Conservation (phyloP, 352 stramenopile genomes). For the Stramenopiles sp. region DNA sequence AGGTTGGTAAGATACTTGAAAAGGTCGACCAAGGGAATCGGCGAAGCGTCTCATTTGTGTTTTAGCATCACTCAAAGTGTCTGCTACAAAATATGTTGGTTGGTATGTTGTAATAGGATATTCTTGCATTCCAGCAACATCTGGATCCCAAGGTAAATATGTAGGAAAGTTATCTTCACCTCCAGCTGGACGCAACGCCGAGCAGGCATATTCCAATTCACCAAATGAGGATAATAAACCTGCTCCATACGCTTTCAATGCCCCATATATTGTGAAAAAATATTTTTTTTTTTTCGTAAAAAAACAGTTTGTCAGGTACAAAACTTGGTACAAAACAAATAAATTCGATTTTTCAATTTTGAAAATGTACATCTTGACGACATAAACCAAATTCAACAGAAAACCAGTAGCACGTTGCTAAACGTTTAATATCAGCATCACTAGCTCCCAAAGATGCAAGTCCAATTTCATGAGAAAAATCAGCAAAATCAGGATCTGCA, state of each 20-base stretch:
- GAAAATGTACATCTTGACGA: too few species aligned
- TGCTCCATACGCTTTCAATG: constrained; percentile 72
- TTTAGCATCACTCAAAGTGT: constrained; percentile 59
- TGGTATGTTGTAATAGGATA: constrained; percentile 92
- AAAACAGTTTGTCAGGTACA: too few species aligned
- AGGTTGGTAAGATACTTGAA: constrained; percentile 65
- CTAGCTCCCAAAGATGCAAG: constrained; percentile 64
- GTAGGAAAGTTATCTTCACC: constrained; percentile 28
- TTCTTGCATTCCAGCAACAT: constrained; percentile 47
- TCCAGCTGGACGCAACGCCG: constrained; percentile 22
- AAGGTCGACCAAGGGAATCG: constrained; percentile 62
- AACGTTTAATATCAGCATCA: constrained; percentile 62
- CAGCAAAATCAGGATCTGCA: constrained; percentile 75
- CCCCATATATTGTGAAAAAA: too few species aligned
- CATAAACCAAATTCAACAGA: constrained; percentile 85
- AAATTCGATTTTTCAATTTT: too few species aligned
- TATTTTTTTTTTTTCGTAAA: too few species aligned
- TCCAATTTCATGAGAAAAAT: constrained; percentile 83
- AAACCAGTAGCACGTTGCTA: constrained; percentile 90
- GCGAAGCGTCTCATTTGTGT: constrained; percentile 67
- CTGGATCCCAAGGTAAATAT: constrained; percentile 65
- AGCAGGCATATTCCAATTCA: constrained; percentile 75
- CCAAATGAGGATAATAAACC: constrained; percentile 79
- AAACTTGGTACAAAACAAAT: too few species aligned
- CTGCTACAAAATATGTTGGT: constrained; percentile 76